Evolutionary conservation across 1,284 basidiomycete species (phyloP), one percentile per base, ranked within the genome.

Genomic region (Boletus subluridellus): DNA sequence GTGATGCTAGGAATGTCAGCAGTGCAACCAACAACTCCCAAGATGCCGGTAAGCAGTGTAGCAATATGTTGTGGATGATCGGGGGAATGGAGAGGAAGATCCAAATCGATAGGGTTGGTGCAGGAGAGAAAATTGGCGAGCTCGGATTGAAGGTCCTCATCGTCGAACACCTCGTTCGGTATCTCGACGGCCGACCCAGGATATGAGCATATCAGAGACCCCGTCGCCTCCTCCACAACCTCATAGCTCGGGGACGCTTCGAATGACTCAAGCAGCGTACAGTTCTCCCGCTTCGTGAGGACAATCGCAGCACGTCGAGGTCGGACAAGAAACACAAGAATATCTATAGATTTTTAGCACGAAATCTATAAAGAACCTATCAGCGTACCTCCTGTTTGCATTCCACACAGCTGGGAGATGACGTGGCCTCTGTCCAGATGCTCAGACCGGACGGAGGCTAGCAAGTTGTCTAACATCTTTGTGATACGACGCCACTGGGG

Each of bases 221-320:
- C 21, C 21, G 21, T 71, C n/a, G 76, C 45, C 11, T 52, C 17
- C 34, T 54, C 24, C 1, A 51, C 35, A n/a, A 17, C 38, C n/a
- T 39, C 17, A n/a, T 30, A 38, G 47, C 2, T 51, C 3, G 9
- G 62, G 9, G 71, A 69, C 3, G 67, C 61, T 57, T 76, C 72
- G 35, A 78, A 78, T 5, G 66, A 61, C 59, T 77, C 76, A 37
- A 76, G 72, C 1, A 65, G 55, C 8, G 68, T 65, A 5, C 50
- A 35, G 34, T 35, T 35, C 34, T 35, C 34, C 34, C 12, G 34
- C 12, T 6, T 35, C 5, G 12, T 35, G 34, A 35, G 12, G 34
- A 12, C 34, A 35, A 35, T 35, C 34, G 12, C 34, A 35, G 11
- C 12, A 12, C 34, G 12, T 12, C 12, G 34, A 12, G 34, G 21